phyloP scores from a whole-genome alignment of 192 early-diverging fungal genomes.

The Kappamyces sp. region DNA sequence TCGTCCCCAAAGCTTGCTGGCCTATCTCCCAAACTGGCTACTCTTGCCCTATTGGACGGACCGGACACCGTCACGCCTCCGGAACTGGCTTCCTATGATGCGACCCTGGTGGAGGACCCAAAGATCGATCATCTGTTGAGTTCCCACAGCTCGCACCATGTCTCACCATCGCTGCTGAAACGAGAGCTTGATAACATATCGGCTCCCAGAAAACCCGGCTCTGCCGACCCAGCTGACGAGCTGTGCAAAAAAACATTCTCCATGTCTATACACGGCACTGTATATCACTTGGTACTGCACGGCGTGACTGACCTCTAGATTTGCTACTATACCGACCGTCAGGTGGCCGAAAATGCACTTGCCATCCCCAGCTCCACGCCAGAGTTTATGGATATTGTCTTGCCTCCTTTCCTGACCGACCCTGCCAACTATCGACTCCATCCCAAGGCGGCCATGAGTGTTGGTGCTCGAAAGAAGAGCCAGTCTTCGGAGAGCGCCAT shows the following conservation, averaged over 20 bases:
- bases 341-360: slow-evolving; percentile 62
- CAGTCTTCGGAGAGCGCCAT: not conserved
- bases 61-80: too few species aligned
- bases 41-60: too few species aligned
- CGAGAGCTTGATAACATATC: too few species aligned
- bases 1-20: too few species aligned
- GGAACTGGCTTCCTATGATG: too few species aligned
- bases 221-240: slow-evolving; percentile 61
- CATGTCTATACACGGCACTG: slow-evolving; percentile 64
- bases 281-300: slow-evolving; percentile 39
- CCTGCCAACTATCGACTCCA: slow-evolving; percentile 15
- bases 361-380: slow-evolving; percentile 52
- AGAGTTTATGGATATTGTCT: slow-evolving; percentile 2
- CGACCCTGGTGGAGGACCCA: too few species aligned
- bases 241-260: slow-evolving; percentile 82
- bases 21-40: too few species aligned
- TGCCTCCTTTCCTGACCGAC: slow-evolving; percentile 3
- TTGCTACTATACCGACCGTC: slow-evolving; percentile 80
- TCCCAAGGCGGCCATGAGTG: not conserved
- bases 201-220: too few species aligned
- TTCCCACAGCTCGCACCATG: too few species aligned
- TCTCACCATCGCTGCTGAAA: too few species aligned
- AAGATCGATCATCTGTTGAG: too few species aligned
- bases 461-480: not conserved
- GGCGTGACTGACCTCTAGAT: slow-evolving; percentile 58